phyloP scores from a whole-genome alignment of 2,329 filamentous ascomycete genomes.

The Fusarium burgessii region DNA sequence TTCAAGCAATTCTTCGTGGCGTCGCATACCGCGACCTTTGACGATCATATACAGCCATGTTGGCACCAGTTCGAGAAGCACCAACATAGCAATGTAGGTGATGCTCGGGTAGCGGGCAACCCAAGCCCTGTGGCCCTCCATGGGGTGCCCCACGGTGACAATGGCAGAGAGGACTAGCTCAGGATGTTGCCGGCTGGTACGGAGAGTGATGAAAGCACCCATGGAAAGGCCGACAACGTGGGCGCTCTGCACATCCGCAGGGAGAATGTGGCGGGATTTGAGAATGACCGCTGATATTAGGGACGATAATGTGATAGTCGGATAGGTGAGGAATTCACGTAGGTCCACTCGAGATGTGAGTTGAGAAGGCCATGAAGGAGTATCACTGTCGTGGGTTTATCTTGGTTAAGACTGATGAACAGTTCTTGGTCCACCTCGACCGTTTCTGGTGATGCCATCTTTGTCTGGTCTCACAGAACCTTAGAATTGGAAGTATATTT shows the following conservation, averaged over 20 bases:
- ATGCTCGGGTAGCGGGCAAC: constrained; percentile 47
- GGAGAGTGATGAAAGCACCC: constrained; percentile 53
- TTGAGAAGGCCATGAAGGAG: constrained; percentile 51
- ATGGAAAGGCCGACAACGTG: constrained; percentile 57
- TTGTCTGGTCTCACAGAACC: neutral
- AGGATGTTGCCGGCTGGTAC: constrained; percentile 51
- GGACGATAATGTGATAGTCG: constrained; percentile 55
- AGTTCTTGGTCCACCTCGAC: constrained; percentile 30
- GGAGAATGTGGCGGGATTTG: constrained; percentile 48
- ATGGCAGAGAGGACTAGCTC: constrained; percentile 52
- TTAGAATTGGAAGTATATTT: neutral
- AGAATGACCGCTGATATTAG: constrained; percentile 57
- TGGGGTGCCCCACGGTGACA: constrained; percentile 51
- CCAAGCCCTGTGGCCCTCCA: constrained; percentile 43
- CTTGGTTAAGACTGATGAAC: constrained; percentile 47
- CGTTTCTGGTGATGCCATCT: constrained; percentile 11
- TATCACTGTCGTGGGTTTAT: constrained; percentile 47
- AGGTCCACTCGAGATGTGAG: constrained; percentile 51
- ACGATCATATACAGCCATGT: constrained; percentile 47
- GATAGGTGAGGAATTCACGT: constrained; percentile 52
- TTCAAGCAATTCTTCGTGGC: constrained; percentile 48
- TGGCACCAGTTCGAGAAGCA: constrained; percentile 48
- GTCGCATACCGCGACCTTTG: constrained; percentile 40
- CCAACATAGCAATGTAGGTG: constrained; percentile 42
- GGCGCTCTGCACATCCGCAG: constrained; percentile 52